phyloP scores from a whole-genome alignment of 345 rosid genomes.

The Salix viminalis region DNA sequence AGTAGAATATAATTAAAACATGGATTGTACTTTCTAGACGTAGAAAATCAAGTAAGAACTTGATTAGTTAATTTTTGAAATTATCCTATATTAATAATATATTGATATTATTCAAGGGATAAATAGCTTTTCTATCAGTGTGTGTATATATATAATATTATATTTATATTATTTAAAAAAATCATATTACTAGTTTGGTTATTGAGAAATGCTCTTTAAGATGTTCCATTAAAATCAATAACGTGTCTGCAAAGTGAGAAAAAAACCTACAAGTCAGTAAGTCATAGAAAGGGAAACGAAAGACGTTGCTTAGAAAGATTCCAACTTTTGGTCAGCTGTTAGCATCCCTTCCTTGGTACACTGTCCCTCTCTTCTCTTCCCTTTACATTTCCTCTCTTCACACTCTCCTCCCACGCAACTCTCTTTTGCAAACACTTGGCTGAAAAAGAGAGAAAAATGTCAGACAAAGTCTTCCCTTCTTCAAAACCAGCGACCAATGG shows the following conservation, averaged over 20 bases:
- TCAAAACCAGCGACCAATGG: conserved; percentile 27
- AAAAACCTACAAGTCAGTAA: not conserved
- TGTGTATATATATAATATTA: no score
- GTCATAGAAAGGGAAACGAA: not conserved
- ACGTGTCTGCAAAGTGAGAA: conserved; percentile 14
- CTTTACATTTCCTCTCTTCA: not conserved
- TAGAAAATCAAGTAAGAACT: no score
- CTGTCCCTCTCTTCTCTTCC: not conserved
- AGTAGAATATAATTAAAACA: no score
- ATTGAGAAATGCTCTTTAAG: not conserved
- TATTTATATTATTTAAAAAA: no score
- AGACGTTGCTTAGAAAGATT: not conserved
- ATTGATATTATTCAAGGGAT: no score
- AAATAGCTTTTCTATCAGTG: no score
- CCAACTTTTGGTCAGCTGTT: conserved; percentile 6
- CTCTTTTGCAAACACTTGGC: not conserved
- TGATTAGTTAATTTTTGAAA: no score
- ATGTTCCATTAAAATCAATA: not conserved
- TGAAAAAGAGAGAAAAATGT: conserved; percentile 21
- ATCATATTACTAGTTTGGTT: no score
- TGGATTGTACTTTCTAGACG: no score
- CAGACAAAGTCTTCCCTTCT: conserved; percentile 74
- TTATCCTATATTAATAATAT: no score
- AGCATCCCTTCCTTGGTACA: not conserved
- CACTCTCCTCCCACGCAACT: no score